These are phyloP conservation scores for Didymella keratinophila DNA, from an alignment of 2,329 filamentous ascomycete genomes.

Conservation along the genomic window DNA sequence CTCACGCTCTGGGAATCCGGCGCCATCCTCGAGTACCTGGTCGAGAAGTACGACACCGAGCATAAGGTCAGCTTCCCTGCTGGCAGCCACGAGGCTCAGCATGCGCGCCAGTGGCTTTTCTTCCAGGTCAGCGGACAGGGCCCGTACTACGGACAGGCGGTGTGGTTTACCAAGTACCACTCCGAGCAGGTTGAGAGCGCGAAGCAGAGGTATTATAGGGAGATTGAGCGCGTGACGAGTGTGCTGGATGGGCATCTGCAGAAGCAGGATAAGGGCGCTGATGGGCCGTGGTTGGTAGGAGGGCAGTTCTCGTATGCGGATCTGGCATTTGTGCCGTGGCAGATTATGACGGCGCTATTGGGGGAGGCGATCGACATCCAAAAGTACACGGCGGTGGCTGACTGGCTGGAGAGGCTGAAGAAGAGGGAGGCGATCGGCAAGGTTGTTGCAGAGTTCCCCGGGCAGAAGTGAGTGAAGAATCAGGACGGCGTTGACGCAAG, in stretches of 20 bases:
- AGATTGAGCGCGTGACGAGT: slow-evolving; percentile 56
- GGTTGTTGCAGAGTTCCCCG: slow-evolving; percentile 1
- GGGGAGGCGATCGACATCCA: slow-evolving; percentile 22
- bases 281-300: slow-evolving; percentile 44
- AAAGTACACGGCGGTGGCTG: slow-evolving; percentile 26
- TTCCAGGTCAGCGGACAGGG: slow-evolving; percentile 56
- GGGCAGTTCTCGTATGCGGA: slow-evolving; percentile 38
- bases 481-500: no score
- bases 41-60: slow-evolving; percentile 56
- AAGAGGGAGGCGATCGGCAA: slow-evolving; percentile 1
- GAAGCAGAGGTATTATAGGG: slow-evolving; percentile 57
- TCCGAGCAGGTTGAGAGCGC: slow-evolving; percentile 56
- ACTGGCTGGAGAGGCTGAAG: slow-evolving; percentile 30
- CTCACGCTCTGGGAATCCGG: slow-evolving; percentile 56
- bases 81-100: slow-evolving; percentile 48
- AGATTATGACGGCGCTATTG: slow-evolving; percentile 15
- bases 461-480: no score
- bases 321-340: slow-evolving; percentile 39
- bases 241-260: slow-evolving; percentile 56
- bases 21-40: slow-evolving; percentile 55
- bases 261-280: slow-evolving; percentile 28
- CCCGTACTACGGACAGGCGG: slow-evolving; percentile 54
- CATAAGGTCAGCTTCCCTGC: slow-evolving; percentile 48
- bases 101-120: slow-evolving; percentile 56
- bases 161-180: slow-evolving; percentile 51